These are phyloP conservation scores for Fusarium sublunatum DNA, from an alignment of 2,329 filamentous ascomycete species.

Conservation along the genomic window DNA sequence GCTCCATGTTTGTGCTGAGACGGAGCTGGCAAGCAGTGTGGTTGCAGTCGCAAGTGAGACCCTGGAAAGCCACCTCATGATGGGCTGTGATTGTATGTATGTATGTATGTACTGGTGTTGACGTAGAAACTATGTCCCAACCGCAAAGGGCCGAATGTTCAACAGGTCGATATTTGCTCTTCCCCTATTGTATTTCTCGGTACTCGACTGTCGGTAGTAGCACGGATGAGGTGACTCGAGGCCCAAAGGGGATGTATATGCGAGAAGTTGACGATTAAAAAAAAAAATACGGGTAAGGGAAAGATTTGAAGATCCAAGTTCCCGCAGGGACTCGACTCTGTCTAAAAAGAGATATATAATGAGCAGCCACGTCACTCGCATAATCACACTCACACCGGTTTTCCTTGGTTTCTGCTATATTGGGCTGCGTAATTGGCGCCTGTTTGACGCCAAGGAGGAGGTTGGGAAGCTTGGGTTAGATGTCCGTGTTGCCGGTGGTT, in stretches of 20 bases:
- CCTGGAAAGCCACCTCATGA: slow-evolving; percentile 42
- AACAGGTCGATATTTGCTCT: background rate
- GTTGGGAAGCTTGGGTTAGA: slow-evolving; percentile 10
- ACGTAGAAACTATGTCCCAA: background rate
- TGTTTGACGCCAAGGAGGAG: slow-evolving; percentile 22
- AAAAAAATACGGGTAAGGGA: background rate
- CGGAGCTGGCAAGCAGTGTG: slow-evolving; percentile 42
- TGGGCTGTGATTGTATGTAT: slow-evolving; percentile 16
- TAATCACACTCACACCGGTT: slow-evolving; percentile 13
- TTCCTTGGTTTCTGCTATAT: slow-evolving; percentile 16
- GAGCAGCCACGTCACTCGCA: slow-evolving; percentile 26
- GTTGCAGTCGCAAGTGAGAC: slow-evolving; percentile 36
- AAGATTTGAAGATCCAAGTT: slow-evolving; percentile 19
- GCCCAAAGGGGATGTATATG: slow-evolving; percentile 16
- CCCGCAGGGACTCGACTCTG: slow-evolving; percentile 2
- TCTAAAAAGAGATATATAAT: slow-evolving; percentile 12
- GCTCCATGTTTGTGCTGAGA: slow-evolving; percentile 55
- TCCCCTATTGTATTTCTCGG: background rate
- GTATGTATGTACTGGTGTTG: slow-evolving; percentile 4
- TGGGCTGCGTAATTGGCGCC: slow-evolving; percentile 15
- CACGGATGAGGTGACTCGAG: slow-evolving; percentile 8
- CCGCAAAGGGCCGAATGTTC: slow-evolving; percentile 1
- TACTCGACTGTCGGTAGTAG: slow-evolving; percentile 1
- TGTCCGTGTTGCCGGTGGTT: slow-evolving; percentile 22
- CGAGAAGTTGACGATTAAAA: slow-evolving; percentile 1